phyloP scores from a whole-genome alignment of 176 grass and related monocot species.

The Hordeum marinum region DNA sequence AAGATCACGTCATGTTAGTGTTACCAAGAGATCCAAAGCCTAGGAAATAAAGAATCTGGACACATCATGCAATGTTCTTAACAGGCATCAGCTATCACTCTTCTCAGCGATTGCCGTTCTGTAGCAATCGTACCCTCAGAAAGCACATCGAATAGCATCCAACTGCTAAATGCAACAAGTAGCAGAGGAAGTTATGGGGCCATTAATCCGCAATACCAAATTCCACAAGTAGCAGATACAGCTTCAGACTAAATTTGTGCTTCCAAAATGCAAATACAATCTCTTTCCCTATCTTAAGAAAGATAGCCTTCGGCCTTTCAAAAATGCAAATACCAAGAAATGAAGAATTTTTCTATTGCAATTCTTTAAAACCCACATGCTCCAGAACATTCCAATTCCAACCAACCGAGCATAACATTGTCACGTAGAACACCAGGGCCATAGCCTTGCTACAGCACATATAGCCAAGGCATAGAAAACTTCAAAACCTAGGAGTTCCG shows the following conservation, averaged over 20 bases:
- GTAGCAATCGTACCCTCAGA: neutral
- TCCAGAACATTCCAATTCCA: constrained; percentile 14
- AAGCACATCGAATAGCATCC: neutral
- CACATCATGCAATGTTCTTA: neutral
- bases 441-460: neutral
- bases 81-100: neutral
- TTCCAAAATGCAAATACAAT: neutral
- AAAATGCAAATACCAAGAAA: constrained; percentile 4
- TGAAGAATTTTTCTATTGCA: neutral
- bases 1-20: no score
- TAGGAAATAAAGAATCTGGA: neutral
- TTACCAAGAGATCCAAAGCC: neutral
- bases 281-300: no score
- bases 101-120: neutral
- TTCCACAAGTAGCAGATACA: neutral
- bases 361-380: neutral
- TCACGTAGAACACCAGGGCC: neutral
- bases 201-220: no score
- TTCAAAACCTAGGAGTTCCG: constrained; percentile 10
- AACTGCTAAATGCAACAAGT: neutral
- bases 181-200: neutral
- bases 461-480: constrained; percentile 14
- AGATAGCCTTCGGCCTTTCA: no score
- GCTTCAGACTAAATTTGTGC: neutral
- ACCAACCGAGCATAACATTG: constrained; percentile 1